Base-by-base conservation (phyloP, 2,329 filamentous ascomycete species). In the Emergomyces pasteurianus region DNA sequence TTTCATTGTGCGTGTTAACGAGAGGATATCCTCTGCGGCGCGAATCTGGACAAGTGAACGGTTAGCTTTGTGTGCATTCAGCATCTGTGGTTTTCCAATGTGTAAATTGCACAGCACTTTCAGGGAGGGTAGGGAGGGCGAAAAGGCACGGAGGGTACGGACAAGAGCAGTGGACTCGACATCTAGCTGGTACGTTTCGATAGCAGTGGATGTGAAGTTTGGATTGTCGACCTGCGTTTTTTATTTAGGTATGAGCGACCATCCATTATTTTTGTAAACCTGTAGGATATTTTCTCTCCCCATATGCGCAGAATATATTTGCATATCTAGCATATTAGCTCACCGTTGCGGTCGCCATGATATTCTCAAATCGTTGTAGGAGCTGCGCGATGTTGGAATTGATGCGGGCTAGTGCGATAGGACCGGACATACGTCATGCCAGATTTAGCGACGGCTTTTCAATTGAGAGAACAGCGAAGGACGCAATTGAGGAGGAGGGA, bases 1-100 rank as follows among this genome's bases (percentile, higher is more conserved):
- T 68, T 87, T 86, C 73, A 88, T 76, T 31, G 80, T 78, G 26
- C 85, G 80, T 31, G 83, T 84, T 16, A 87, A 70, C 14, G 79
- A 78, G 61, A 85, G 77, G 12, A 86, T 75, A 60, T 86, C 84
- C 73, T 88, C 84, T 16, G 81, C 80, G 1, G 82, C 80, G 61
- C 82, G 81, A 64, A 86, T 80, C 83, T 83, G 61, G 69, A 47
- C 7, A 10, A 5, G 56, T 14, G 54, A 26, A 36, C 18, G 12
- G 38, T 56, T 43, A 56, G 54, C 31, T 28, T 56, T 40, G n/a
- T 23, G 3, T 9, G 36, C 31, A 3, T 56, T 18, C 8, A 21
- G 21, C 8, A 47, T 47, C 9, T 47, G 43, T 47, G 43, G 1
- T 23, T 58, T 42, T 10, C 18, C 36, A 16, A 23, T 38, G 31